Base-by-base conservation (phyloP, 371 early-diverging fungal species). In the Apophysomyces elegans region DNA sequence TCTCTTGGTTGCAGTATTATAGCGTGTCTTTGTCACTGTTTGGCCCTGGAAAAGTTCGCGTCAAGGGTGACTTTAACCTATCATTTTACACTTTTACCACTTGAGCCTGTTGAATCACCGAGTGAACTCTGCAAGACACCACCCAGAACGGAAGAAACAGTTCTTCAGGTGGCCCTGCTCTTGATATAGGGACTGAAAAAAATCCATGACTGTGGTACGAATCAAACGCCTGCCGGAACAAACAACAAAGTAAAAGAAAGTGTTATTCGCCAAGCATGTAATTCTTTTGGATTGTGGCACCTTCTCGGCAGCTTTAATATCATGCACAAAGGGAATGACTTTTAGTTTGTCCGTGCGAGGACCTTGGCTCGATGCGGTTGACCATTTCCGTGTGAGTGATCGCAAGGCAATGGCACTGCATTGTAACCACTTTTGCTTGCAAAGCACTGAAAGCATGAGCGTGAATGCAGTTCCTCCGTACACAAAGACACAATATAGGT, bases 141-240 rank as follows among this genome's bases (percentile, higher is more conserved):
- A 83, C 82, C 88, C 88, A 88, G 59, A 86, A 88, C 0, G 88
- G 88, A 18, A 88, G 65, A 63, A 81, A 88, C 6, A 75, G 68
- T 62, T 86, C 81, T 58, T 85, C 81, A 16, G 84, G 80, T n/a
- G 81, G 75, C 8, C 79, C 73, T 2, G 78, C 75, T 13, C 73
- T 68, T 13, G 68, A 73, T 26, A 80, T 47, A 11, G 79, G 81
- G 13, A 77, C 78, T 1, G 88, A 83, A 63, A 88, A 88, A 70
- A 86, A 88, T 38, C 85, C 85, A n/a, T 76, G 81, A 11, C 84
- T 84, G 57, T 88, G 88, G 56, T 81, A 86, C 18, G 74, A 73
- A 63, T 81, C 75, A 72, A 88, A 86, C 0, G 71, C 72, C 88
- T 88, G 71, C 39, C 37, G 37, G 8, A 50, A 37, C 43, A 43